phyloP scores from a whole-genome alignment of 192 early-diverging fungal species.

The Linnemannia zychae region DNA sequence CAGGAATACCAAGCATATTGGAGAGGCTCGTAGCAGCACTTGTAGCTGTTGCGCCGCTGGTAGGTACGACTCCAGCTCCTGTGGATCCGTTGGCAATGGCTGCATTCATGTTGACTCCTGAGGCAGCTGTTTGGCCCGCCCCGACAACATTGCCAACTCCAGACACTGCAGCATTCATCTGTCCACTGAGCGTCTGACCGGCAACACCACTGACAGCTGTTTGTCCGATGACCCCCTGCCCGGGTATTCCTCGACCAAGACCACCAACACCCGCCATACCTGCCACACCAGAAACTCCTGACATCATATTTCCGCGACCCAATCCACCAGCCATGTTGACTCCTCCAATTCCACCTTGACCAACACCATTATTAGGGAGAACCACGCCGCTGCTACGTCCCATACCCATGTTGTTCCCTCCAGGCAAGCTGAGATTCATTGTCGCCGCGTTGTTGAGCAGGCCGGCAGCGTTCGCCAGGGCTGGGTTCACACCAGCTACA shows the following conservation, averaged over 20 bases:
- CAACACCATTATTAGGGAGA: constrained; percentile 21
- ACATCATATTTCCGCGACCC: constrained; percentile 25
- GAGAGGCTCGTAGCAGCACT: constrained; percentile 12
- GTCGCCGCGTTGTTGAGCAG: constrained; percentile 21
- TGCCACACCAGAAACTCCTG: constrained; percentile 9
- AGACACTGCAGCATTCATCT: background rate
- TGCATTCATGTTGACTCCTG: constrained; percentile 17
- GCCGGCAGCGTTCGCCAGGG: background rate
- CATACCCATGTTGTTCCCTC: constrained; percentile 27
- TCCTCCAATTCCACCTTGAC: constrained; percentile 10
- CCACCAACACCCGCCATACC: constrained; percentile 14
- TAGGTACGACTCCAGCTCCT: background rate
- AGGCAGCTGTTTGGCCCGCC: background rate
- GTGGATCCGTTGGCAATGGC: background rate
- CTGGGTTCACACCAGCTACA: background rate
- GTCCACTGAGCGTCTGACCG: constrained; percentile 8
- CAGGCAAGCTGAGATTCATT: constrained; percentile 36
- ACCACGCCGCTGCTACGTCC: constrained; percentile 41
- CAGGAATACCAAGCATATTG: constrained; percentile 12
- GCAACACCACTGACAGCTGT: background rate
- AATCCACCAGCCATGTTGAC: constrained; percentile 15
- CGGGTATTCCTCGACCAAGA: constrained; percentile 28
- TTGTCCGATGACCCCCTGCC: constrained; percentile 18
- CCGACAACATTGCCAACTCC: background rate
- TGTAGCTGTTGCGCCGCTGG: constrained; percentile 3